Conservation (phyloP, 192 early-diverging fungal species). For the Mortierella alpina region DNA sequence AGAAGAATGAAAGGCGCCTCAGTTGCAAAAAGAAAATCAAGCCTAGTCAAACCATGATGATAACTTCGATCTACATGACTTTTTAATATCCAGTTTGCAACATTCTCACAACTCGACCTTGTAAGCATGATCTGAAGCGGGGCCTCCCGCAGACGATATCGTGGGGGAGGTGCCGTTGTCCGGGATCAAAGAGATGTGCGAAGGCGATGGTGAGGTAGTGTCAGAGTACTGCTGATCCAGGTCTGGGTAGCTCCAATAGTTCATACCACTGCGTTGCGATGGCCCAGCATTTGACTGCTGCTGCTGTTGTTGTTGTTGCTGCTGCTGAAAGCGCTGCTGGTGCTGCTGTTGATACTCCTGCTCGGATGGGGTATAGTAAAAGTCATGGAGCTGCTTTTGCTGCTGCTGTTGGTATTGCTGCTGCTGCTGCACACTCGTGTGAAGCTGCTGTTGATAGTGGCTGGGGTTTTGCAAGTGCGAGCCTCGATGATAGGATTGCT, state of each 20-base stretch:
- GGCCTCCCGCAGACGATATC: not conserved
- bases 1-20: not conserved
- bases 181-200: conserved; percentile 19
- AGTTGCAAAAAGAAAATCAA: not conserved
- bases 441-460: conserved; percentile 1
- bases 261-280: not conserved
- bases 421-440: not conserved
- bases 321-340: conserved; percentile 7
- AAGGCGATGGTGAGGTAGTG: conserved; percentile 12
- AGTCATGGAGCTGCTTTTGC: conserved; percentile 18
- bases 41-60: not conserved
- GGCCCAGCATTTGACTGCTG: not conserved
- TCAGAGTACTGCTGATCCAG: not conserved
- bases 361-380: conserved; percentile 28
- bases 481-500: conserved; percentile 1
- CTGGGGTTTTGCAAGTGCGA: not conserved
- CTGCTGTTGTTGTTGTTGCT: conserved; percentile 10
- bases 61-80: not conserved
- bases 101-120: conserved; percentile 13
- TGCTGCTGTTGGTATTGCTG: conserved; percentile 12
- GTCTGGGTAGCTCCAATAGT: conserved; percentile 12
- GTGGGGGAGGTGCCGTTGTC: not conserved
- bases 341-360: conserved; percentile 13
- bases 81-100: not conserved
- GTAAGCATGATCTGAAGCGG: conserved; percentile 6